A percentile compares a stretch with the other conserved stretches of the same genome.
These are phyloP conservation scores for Pyrenula massariospora DNA, from an alignment of 495 filamentous ascomycete genomes.

Conservation along the genomic window DNA sequence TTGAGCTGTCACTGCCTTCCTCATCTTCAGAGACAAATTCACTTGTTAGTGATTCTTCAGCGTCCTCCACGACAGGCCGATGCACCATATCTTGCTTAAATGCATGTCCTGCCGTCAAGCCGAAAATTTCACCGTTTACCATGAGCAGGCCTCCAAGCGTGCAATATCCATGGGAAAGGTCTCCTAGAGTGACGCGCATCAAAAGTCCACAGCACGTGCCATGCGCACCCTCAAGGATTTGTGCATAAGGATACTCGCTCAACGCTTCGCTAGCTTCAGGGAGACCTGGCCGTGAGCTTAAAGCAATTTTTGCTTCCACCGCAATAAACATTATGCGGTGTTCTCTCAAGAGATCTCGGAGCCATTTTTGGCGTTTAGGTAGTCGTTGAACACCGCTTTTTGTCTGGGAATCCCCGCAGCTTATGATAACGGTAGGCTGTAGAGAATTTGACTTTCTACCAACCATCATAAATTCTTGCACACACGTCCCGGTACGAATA, in stretches of 20 bases:
- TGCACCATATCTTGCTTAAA: not conserved
- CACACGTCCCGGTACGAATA: not conserved
- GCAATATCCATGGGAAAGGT: not conserved
- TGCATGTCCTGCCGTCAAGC: not conserved
- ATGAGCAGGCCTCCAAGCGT: not conserved
- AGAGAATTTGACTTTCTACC: not conserved
- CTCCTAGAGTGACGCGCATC: not conserved
- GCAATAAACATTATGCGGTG: not conserved
- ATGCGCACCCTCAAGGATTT: not conserved
- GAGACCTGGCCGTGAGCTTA: not conserved
- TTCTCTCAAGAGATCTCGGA: not conserved
- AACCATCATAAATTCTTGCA: conserved; percentile 1
- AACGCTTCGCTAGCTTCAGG: not conserved
- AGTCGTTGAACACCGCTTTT: not conserved
- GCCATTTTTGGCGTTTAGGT: not conserved
- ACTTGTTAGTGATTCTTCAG: not conserved
- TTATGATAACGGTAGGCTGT: not conserved
- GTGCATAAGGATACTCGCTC: not conserved
- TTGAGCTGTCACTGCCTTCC: not conserved
- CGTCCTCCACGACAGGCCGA: not conserved
- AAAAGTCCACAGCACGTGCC: not conserved
- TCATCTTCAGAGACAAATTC: not conserved
- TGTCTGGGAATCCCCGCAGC: not conserved
- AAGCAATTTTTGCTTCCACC: not conserved
- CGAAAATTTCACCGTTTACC: not conserved